Percentiles rank a stretch among this genome's conserved stretches.
Evolutionary conservation across 805 yeast species (phyloP).

Genomic region (Yarrowia sp.): DNA sequence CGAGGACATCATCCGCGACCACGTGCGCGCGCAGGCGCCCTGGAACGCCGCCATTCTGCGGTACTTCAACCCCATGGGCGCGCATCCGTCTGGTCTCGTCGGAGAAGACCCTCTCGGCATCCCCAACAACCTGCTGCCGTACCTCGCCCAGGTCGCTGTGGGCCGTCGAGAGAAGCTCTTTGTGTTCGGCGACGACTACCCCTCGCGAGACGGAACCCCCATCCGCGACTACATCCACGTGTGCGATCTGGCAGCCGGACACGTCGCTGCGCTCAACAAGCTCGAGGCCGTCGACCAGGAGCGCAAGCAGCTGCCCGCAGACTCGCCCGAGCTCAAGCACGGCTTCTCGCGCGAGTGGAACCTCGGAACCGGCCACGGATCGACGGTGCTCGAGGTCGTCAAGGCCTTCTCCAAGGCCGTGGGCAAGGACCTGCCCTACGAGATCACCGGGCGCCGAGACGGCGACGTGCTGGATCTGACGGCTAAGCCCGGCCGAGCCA

Average conservation of each 20-base stretch:
- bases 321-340: conserved; percentile 32
- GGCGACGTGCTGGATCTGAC: conserved; percentile 79
- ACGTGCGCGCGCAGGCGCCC: conserved; percentile 43
- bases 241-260: conserved; percentile 75
- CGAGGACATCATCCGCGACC: conserved; percentile 60
- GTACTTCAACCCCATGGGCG: conserved; percentile 83
- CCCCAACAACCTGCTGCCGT: conserved; percentile 75
- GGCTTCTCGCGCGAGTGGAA: conserved; percentile 77
- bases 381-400: conserved; percentile 71
- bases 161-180: conserved; percentile 63
- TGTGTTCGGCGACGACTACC: conserved; percentile 73
- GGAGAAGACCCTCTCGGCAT: conserved; percentile 81
- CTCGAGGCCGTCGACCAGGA: conserved; percentile 39
- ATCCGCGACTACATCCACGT: conserved; percentile 81
- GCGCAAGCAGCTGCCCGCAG: conserved; percentile 28
- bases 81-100: conserved; percentile 74
- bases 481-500: conserved; percentile 67
- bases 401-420: conserved; percentile 63
- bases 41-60: conserved; percentile 58
- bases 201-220: conserved; percentile 74
- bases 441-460: conserved; percentile 62
- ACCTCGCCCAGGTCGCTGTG: conserved; percentile 72
- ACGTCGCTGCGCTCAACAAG: conserved; percentile 65
- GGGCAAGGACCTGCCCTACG: conserved; percentile 62
- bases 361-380: conserved; percentile 78